A percentile compares a stretch with the other conserved stretches of the same genome.
Evolutionary conservation across 2,329 filamentous ascomycete species (phyloP).

Genomic region (Microsporum ferrugineum): DNA sequence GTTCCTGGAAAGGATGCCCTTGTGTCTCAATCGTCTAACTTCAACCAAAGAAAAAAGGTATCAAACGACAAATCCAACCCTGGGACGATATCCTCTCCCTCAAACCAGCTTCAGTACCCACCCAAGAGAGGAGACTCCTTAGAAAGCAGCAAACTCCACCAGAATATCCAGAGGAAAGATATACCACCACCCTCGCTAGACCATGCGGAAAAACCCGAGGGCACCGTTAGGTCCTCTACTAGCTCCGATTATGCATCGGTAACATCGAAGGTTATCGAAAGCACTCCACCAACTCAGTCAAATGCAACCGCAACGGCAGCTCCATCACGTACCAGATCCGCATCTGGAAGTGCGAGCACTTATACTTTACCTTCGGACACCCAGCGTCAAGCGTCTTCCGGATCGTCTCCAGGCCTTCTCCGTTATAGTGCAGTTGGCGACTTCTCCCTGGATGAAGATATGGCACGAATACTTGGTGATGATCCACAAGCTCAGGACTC

Average conservation of each 20-base stretch:
- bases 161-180: constrained; percentile 55
- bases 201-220: constrained; percentile 12
- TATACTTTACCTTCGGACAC: constrained; percentile 4
- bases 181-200: constrained; percentile 26
- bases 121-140: constrained; percentile 53
- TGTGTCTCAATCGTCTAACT: not conserved
- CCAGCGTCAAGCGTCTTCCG: constrained; percentile 29
- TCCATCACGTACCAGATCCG: constrained; percentile 7
- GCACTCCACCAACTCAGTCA: constrained; percentile 6
- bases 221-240: constrained; percentile 1
- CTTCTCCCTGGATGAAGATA: constrained; percentile 91
- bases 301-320: not conserved
- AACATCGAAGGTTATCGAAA: constrained; percentile 5
- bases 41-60: not conserved
- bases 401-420: constrained; percentile 55
- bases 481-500: constrained; percentile 56
- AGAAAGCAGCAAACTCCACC: constrained; percentile 36
- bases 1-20: not conserved
- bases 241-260: not conserved
- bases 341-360: constrained; percentile 4
- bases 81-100: constrained; percentile 2
- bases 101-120: constrained; percentile 24
- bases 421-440: constrained; percentile 69
- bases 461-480: constrained; percentile 72
- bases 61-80: not conserved